Evolutionary conservation across 257 asterid species (phyloP).

Genomic region (Solanum lycopersicoides): DNA sequence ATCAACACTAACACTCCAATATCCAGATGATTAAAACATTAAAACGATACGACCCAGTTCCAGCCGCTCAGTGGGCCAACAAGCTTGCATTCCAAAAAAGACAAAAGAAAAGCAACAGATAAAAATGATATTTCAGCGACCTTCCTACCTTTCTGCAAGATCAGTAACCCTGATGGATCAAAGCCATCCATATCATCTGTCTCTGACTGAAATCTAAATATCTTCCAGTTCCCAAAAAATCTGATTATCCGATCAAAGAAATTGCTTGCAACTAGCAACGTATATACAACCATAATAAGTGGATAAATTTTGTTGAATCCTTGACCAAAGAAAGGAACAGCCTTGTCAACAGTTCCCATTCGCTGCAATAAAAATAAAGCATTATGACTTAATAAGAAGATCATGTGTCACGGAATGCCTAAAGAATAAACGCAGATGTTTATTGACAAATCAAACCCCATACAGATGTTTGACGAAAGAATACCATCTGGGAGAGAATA

Average conservation of each 20-base stretch:
- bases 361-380: constrained; percentile 53
- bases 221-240: constrained; percentile 90
- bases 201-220: constrained; percentile 62
- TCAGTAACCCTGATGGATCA: constrained; percentile 92
- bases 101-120: background rate
- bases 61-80: background rate
- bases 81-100: background rate
- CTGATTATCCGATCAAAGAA: constrained; percentile 80
- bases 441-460: background rate
- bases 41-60: background rate
- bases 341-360: constrained; percentile 91
- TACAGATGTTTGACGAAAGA: background rate
- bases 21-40: background rate
- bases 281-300: constrained; percentile 92
- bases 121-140: background rate
- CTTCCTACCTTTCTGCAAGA: constrained; percentile 75
- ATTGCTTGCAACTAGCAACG: constrained; percentile 88
- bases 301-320: constrained; percentile 95
- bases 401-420: background rate
- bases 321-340: constrained; percentile 86
- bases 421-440: background rate
- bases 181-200: constrained; percentile 89
- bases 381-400: background rate
- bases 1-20: background rate
- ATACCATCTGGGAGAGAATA: background rate